Conservation (phyloP, 2,329 filamentous ascomycete genomes). For the Ceratocystis ficicola region DNA sequence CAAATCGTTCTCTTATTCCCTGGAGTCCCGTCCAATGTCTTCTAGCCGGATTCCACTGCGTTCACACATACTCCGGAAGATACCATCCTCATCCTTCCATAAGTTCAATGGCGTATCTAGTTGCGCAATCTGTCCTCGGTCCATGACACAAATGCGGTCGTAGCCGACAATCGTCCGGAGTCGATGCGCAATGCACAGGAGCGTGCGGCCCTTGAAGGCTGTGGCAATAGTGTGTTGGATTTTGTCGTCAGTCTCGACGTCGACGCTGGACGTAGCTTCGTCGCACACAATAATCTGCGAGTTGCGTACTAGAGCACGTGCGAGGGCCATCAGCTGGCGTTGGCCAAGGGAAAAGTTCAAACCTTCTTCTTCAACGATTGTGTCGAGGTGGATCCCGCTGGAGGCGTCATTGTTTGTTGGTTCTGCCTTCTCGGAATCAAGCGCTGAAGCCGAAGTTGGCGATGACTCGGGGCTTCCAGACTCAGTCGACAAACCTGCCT, state of each 20-base stretch:
- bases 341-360: slow-evolving; percentile 93
- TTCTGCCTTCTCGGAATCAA: slow-evolving; percentile 22
- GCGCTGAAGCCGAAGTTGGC: slow-evolving; percentile 31
- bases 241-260: slow-evolving; percentile 94
- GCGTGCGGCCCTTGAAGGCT: slow-evolving; percentile 73
- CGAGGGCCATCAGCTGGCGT: slow-evolving; percentile 87
- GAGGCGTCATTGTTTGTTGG: slow-evolving; percentile 23
- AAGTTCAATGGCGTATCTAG: slow-evolving; percentile 63
- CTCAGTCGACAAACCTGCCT: slow-evolving; percentile 55
- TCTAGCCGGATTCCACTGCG: slow-evolving; percentile 59
- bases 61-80: slow-evolving; percentile 86
- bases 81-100: slow-evolving; percentile 56
- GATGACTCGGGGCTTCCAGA: slow-evolving; percentile 14
- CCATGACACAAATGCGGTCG: slow-evolving; percentile 95
- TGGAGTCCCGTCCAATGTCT: slow-evolving; percentile 33
- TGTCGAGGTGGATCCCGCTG: slow-evolving; percentile 60
- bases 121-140: slow-evolving; percentile 75
- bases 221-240: slow-evolving; percentile 80
- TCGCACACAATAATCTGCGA: slow-evolving; percentile 93
- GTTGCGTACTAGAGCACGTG: slow-evolving; percentile 74
- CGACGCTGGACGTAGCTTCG: slow-evolving; percentile 84
- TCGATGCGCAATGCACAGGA: slow-evolving; percentile 86
- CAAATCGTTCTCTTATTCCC: background rate
- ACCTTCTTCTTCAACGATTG: slow-evolving; percentile 79
- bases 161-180: slow-evolving; percentile 87